A percentile compares a stretch with the other conserved stretches of the same genome.
These are phyloP conservation scores for Diaporthe sp. DNA, from an alignment of 2,329 filamentous ascomycete genomes.

Conservation along the genomic window DNA sequence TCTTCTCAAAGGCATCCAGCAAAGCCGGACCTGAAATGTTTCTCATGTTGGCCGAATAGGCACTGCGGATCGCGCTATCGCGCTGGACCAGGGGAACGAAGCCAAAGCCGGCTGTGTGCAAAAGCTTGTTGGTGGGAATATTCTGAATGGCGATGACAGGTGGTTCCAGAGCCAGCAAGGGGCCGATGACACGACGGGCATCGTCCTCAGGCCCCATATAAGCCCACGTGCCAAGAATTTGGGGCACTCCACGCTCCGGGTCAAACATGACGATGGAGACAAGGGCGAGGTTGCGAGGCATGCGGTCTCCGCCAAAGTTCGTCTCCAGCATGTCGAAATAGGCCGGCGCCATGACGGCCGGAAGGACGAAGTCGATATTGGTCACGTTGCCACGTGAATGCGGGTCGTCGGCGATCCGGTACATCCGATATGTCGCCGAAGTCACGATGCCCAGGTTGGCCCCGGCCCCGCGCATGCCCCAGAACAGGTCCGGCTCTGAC, in stretches of 20 bases:
- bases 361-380: conserved; percentile 18
- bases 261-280: conserved; percentile 1
- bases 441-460: conserved; percentile 20
- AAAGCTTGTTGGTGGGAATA: neutral
- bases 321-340: conserved; percentile 13
- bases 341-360: neutral
- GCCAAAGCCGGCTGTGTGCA: neutral
- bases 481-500: conserved; percentile 18
- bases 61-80: neutral
- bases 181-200: neutral
- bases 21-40: neutral
- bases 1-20: neutral
- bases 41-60: neutral
- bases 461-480: conserved; percentile 19
- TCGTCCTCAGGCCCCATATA: conserved; percentile 20
- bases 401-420: neutral
- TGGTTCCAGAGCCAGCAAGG: neutral
- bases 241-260: neutral
- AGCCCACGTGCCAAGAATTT: neutral
- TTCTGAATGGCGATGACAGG: neutral
- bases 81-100: neutral
- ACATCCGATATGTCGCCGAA: conserved; percentile 23
- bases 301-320: neutral
- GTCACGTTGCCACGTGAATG: neutral
- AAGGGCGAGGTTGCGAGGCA: neutral